These are phyloP conservation scores for Salisapilia sapeloensis DNA, from an alignment of 352 stramenopile species.

Conservation along the genomic window DNA sequence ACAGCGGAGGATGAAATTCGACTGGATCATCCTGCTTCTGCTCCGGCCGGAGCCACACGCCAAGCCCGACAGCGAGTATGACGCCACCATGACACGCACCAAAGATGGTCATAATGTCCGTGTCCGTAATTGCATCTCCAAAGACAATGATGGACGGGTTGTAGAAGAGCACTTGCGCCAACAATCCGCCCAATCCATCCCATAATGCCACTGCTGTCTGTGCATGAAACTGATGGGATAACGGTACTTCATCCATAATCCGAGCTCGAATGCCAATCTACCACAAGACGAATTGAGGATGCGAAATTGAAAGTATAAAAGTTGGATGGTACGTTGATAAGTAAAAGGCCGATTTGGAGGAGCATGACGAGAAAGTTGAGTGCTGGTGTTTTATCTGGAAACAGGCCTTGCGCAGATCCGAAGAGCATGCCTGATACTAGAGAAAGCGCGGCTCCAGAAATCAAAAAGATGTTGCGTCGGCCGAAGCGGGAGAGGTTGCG, in stretches of 20 bases:
- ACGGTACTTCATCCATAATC: slow-evolving; percentile 6
- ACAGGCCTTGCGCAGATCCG: slow-evolving; percentile 1
- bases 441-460: slow-evolving; percentile 1
- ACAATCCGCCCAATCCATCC: slow-evolving; percentile 3
- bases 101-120: slow-evolving; percentile 2
- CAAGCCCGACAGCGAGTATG: slow-evolving; percentile 2
- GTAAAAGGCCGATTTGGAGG: slow-evolving; percentile 1
- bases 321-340: slow-evolving; percentile 3
- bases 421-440: slow-evolving; percentile 3
- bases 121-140: slow-evolving; percentile 4
- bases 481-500: slow-evolving; percentile 3
- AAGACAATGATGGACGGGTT: slow-evolving; percentile 3
- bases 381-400: slow-evolving; percentile 2
- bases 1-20: not conserved
- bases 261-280: slow-evolving; percentile 4
- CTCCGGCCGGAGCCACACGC: slow-evolving; percentile 1
- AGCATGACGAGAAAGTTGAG: slow-evolving; percentile 3
- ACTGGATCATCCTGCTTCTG: not conserved
- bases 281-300: not conserved
- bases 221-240: slow-evolving; percentile 4
- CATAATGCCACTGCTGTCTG: slow-evolving; percentile 4
- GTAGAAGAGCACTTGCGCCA: slow-evolving; percentile 4
- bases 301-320: not conserved
- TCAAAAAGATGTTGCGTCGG: slow-evolving; percentile 5
- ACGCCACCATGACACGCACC: slow-evolving; percentile 1